Evolutionary conservation across 2,329 filamentous ascomycete species (phyloP).

Genomic region (Colletotrichum sp.): DNA sequence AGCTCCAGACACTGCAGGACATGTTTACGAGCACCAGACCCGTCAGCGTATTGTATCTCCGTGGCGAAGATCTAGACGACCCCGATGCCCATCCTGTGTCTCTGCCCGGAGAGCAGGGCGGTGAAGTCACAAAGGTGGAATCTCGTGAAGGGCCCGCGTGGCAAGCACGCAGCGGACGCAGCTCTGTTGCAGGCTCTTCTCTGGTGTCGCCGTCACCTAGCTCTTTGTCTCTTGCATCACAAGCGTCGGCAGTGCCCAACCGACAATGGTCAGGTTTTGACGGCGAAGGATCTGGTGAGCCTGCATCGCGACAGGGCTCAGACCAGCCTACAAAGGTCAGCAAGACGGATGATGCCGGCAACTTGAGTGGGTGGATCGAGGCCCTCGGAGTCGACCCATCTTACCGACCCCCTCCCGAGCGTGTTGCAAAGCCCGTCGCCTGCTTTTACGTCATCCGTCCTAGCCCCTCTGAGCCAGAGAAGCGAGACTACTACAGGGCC

Average conservation of each 20-base stretch:
- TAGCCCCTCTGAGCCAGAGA: conserved; percentile 52
- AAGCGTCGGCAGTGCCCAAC: conserved; percentile 43
- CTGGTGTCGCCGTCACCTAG: conserved; percentile 72
- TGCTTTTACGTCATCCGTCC: conserved; percentile 82
- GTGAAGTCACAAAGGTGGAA: conserved; percentile 60
- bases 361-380: conserved; percentile 84
- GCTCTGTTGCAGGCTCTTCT: conserved; percentile 64
- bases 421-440: conserved; percentile 74
- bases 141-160: conserved; percentile 54
- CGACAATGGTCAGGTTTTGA: conserved; percentile 64
- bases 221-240: conserved; percentile 66
- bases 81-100: conserved; percentile 80
- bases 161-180: conserved; percentile 57
- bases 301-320: conserved; percentile 47
- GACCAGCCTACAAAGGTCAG: conserved; percentile 58
- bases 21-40: conserved; percentile 88
- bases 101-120: conserved; percentile 68
- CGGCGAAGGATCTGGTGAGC: conserved; percentile 55
- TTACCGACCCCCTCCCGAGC: conserved; percentile 81
- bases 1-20: conserved; percentile 79
- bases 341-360: conserved; percentile 65
- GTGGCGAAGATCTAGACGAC: conserved; percentile 79
- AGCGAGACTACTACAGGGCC: conserved; percentile 76
- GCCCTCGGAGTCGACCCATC: conserved; percentile 86
- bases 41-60: conserved; percentile 78